Evolutionary conservation across 78 protist genomes (phyloP), one percentile per base, ranked within the genome.

Genomic region (Speleostelium caveatum): DNA sequence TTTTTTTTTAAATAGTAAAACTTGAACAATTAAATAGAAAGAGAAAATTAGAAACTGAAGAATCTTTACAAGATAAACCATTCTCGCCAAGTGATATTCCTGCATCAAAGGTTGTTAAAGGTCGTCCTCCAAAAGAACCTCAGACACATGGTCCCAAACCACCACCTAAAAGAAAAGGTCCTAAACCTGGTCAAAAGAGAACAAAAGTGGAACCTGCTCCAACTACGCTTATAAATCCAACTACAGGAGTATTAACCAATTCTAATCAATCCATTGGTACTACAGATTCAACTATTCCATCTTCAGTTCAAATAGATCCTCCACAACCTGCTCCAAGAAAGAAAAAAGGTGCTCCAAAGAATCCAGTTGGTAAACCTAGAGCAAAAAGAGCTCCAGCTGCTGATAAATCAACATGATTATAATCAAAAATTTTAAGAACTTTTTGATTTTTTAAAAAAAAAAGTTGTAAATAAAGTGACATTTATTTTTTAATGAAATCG

Each of bases 61-160:
- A 21, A 30, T 19, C 72, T 41, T 42, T 55, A 21, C 67, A 72
- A 2, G 91, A 67, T 59, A 83, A 83, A 69, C 91, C 91, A 69
- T 83, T 83, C 55, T 83, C 91, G 16, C 91, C 91, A 59, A 69
- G 68, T 58, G 91, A 83, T 83, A 83, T 83, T 32, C 91, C 91
- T 30, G 7, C 79, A 5, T 8, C 68, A 0, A 79, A 65, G 49
- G 26, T 74, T 30, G 16, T 39, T 17, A 83, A 83, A 69, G 91
- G 79, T 26, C 67, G 91, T 51, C 71, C 66, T 24, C 75, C 73
- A 42, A 78, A 78, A 66, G 62, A 62, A 67, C 66, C 24, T 33
- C 65, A 55, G 55, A 26, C 32, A 30, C 19, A 61, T 5, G 75
- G 30, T 33, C 86, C 86, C 66, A 58, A 30, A 28, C 80, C 24